Conservation (phyloP, 495 filamentous ascomycete species). For the Elasticomyces elasticus region DNA sequence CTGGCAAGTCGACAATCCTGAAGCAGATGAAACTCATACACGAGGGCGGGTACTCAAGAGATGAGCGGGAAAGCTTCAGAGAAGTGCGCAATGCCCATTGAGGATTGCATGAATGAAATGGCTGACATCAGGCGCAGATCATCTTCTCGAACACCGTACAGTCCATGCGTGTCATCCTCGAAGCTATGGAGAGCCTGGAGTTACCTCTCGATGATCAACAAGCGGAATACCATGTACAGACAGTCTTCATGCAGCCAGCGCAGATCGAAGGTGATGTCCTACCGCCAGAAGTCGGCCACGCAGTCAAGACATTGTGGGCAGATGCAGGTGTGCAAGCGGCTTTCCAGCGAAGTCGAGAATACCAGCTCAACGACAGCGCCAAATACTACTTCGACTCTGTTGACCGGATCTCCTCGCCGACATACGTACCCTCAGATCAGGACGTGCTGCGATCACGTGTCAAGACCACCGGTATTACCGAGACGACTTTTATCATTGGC, state of each 20-base stretch:
- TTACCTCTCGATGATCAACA: constrained; percentile 77
- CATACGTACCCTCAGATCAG: constrained; percentile 95
- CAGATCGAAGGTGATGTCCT: constrained; percentile 69
- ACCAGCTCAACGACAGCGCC: constrained; percentile 94
- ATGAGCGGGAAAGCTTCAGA: constrained; percentile 65
- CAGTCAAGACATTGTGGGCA: constrained; percentile 87
- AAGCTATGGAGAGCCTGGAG: constrained; percentile 91
- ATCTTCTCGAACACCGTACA: constrained; percentile 77
- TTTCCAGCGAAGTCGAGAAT: constrained; percentile 93
- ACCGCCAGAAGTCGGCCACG: constrained; percentile 85
- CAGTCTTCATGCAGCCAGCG: constrained; percentile 32
- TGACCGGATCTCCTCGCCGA: constrained; percentile 77
- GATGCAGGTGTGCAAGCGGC: constrained; percentile 84
- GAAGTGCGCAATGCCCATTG: constrained; percentile 22
- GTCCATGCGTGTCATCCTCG: constrained; percentile 61
- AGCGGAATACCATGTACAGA: constrained; percentile 66
- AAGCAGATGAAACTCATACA: constrained; percentile 98
- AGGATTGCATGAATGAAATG: constrained; percentile 21
- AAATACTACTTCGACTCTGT: constrained; percentile 99
- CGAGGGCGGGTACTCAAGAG: constrained; percentile 68
- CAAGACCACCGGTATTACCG: constrained; percentile 98
- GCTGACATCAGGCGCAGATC: constrained; percentile 42
- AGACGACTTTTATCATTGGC: constrained; percentile 96
- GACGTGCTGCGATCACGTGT: constrained; percentile 96
- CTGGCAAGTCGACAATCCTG: constrained; percentile 96